Percentiles rank a stretch among this genome's conserved stretches.
Evolutionary conservation across 371 early-diverging fungal species (phyloP).

Genomic region (Parasitella parasitica): DNA sequence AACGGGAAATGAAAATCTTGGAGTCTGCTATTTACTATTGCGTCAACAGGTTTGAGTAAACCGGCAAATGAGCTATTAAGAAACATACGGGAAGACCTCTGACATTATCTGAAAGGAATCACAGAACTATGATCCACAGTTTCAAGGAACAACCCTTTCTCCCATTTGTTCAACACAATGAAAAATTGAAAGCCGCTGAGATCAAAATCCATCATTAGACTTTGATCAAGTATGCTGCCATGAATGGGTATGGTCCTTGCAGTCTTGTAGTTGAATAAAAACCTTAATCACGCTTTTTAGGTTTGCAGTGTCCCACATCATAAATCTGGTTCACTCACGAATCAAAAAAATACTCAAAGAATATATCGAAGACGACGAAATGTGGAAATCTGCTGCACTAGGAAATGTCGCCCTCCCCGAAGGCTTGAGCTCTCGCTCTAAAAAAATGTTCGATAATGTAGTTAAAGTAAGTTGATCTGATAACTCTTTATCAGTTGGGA

Average conservation of each 20-base stretch:
- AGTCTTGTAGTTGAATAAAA: too few relatives aligned
- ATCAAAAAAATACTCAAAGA: too few relatives aligned
- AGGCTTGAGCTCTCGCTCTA: too few relatives aligned
- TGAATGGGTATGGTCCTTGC: background rate
- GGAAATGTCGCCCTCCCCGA: too few relatives aligned
- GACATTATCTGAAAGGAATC: background rate
- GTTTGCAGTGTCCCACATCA: too few relatives aligned
- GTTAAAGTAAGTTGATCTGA: too few relatives aligned
- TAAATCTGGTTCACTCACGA: too few relatives aligned
- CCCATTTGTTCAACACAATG: background rate
- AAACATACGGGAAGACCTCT: background rate
- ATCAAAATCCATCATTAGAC: background rate
- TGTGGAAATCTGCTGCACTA: too few relatives aligned
- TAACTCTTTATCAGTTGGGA: too few relatives aligned
- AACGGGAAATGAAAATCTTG: background rate
- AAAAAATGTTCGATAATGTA: too few relatives aligned
- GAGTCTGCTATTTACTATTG: background rate
- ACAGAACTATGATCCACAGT: background rate
- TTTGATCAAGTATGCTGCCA: background rate
- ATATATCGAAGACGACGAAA: too few relatives aligned
- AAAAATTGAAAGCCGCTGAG: background rate
- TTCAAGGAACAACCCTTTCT: background rate
- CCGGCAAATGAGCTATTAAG: background rate
- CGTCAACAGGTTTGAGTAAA: background rate
- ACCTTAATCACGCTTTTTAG: too few relatives aligned